Conservation (phyloP, 805 yeast species). For the Wickerhamiella allomyrinae region DNA sequence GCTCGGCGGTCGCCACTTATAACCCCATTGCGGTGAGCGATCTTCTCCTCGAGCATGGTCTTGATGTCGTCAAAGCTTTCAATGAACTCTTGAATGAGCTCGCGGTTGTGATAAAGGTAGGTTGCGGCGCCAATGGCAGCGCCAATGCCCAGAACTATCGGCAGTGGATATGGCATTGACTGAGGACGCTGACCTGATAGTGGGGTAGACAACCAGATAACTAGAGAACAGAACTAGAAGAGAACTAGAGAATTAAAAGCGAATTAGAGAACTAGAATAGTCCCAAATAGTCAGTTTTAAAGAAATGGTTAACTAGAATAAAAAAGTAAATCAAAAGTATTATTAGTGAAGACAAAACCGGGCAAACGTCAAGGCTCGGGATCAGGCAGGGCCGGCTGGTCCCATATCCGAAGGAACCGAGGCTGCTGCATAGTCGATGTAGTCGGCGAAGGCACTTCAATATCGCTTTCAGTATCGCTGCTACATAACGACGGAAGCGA, state of each 20-base stretch:
- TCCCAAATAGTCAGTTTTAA: too few relatives aligned
- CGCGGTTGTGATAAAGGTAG: not conserved
- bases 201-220: too few relatives aligned
- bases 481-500: constrained; percentile 1
- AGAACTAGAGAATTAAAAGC: too few relatives aligned
- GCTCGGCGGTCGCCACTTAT: not conserved
- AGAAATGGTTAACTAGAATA: too few relatives aligned
- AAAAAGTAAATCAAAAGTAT: not conserved
- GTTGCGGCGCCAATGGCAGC: not conserved
- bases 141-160: not conserved
- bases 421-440: not conserved
- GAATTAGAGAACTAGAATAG: too few relatives aligned
- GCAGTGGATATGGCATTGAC: not conserved
- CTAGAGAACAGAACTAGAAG: too few relatives aligned
- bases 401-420: not conserved
- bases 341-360: not conserved
- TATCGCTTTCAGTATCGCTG: constrained; percentile 1
- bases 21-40: not conserved
- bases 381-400: not conserved
- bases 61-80: not conserved
- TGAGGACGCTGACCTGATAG: too few relatives aligned
- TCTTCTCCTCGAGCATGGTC: not conserved
- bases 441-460: not conserved
- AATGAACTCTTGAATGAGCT: not conserved
- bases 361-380: not conserved